A percentile compares a stretch with the other conserved stretches of the same genome.
Evolutionary conservation across 768 basidiomycete species (phyloP).

Genomic region (Auriscalpium vulgare): DNA sequence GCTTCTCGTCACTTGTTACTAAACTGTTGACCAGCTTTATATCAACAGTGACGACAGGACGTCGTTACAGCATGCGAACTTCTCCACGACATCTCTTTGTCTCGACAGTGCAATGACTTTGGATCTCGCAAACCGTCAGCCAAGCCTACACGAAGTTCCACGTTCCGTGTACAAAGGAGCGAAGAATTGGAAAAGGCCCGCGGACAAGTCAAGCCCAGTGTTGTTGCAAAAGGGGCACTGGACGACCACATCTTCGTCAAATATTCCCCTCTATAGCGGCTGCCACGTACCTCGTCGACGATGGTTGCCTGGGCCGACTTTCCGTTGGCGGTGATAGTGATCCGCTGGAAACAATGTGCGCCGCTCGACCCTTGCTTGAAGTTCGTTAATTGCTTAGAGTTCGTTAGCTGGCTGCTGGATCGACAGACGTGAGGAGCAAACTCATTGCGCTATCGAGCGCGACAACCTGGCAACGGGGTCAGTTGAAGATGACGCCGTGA

Average conservation of each 20-base stretch:
- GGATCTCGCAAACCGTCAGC: too few relatives aligned
- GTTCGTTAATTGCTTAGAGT: too few relatives aligned
- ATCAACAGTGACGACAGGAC: too few relatives aligned
- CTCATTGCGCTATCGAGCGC: too few relatives aligned
- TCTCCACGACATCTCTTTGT: too few relatives aligned
- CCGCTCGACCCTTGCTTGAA: too few relatives aligned
- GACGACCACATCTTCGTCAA: not conserved
- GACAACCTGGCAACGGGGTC: not conserved
- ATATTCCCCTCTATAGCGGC: not conserved
- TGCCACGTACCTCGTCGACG: not conserved
- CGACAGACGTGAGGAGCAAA: too few relatives aligned
- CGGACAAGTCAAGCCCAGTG: not conserved
- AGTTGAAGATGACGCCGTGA: not conserved
- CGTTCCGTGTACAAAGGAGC: not conserved
- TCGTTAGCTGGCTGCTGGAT: too few relatives aligned
- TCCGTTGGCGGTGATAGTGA: not conserved
- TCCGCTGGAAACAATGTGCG: not conserved
- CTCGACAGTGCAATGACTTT: too few relatives aligned
- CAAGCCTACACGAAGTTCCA: not conserved
- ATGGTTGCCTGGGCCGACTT: not conserved
- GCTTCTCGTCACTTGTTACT: too few relatives aligned
- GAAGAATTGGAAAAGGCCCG: not conserved
- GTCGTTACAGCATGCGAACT: too few relatives aligned
- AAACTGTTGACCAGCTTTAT: too few relatives aligned
- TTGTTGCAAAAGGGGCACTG: not conserved